A percentile compares a stretch with the other conserved stretches of the same genome.
phyloP scores from a whole-genome alignment of 768 basidiomycete genomes.

The Leccinum pellstonianum region DNA sequence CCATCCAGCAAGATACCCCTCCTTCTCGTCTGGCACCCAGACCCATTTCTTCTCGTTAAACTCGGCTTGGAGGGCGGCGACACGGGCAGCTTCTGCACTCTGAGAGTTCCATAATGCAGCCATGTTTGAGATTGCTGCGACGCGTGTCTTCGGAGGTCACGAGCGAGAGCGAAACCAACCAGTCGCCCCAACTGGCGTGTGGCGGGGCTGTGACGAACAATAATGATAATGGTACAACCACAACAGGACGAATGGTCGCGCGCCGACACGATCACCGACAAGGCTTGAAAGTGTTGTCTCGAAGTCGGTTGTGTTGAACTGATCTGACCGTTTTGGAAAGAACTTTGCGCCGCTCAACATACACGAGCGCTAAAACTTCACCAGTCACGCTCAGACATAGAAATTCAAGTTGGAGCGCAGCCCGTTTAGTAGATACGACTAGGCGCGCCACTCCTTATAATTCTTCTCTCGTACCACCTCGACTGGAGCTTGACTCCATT shows the following conservation, averaged over 20 bases:
- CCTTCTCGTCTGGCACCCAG: slow-evolving; percentile 91
- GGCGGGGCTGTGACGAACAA: slow-evolving; percentile 1
- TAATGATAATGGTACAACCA: slow-evolving; percentile 5
- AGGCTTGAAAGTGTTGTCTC: neutral
- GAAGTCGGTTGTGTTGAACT: neutral
- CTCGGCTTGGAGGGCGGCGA: slow-evolving; percentile 89
- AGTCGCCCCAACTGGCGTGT: neutral
- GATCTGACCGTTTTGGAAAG: slow-evolving; percentile 13
- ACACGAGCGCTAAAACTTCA: too few species aligned
- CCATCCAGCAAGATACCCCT: slow-evolving; percentile 95
- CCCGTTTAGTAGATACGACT: too few species aligned
- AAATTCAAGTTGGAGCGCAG: too few species aligned
- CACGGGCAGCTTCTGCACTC: slow-evolving; percentile 71
- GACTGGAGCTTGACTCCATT: too few species aligned
- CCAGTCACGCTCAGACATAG: too few species aligned
- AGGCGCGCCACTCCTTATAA: too few species aligned
- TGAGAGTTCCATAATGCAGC: slow-evolving; percentile 49
- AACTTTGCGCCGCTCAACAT: neutral
- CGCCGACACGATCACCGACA: slow-evolving; percentile 1
- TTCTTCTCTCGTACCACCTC: too few species aligned
- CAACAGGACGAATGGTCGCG: neutral
- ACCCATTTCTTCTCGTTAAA: slow-evolving; percentile 99
- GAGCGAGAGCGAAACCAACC: neutral
- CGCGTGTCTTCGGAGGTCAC: neutral
- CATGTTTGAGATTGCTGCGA: slow-evolving; percentile 35